Base-by-base conservation (phyloP, 257 asterid species). In the Dorcoceras hygrometricum region DNA sequence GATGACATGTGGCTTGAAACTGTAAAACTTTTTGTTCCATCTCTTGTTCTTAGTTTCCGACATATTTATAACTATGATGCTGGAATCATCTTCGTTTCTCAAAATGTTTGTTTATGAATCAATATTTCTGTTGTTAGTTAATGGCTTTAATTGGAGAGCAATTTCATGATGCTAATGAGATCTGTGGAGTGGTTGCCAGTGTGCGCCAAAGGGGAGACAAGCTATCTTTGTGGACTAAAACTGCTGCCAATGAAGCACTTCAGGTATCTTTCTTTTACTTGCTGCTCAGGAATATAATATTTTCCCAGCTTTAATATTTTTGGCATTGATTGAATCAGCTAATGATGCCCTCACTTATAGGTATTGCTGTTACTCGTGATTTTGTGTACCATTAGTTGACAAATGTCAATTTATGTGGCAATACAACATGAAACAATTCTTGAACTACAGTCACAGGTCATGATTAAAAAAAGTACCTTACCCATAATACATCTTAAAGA, bases 1-100 rank as follows among this genome's bases (percentile, higher is more conserved):
- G 99, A 93, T 50, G 81, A 53, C 36, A 86, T 90, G 87, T 90
- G 96, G 96, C 95, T 88, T 69, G 95, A 93, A 88, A 88, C 97
- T 36, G 97, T 88, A 83, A 80, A 82, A 70, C 63, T 18, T 59
- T 27, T 62, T 55, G 12, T 67, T 72, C 53, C 53, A 43, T 23
- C 59, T 39, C 23, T 22, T 25, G 23, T 56, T 72, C 59, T 22
- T 28, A 61, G 31, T 66, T n/a, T 74, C 16, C 69, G 39, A 36
- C 48, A 55, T 46, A 32, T 54, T 28, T 34, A 26, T 72, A 26
- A 12, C 48, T 26, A 43, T 0, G 19, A 14, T 43, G n/a, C n/a
- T 43, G 51, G 51, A 14, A 59, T 59, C 27, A 56, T 66, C 50
- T 19, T 23, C 29, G 11, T 55, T 24, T 54, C 6, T 4, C 28